These are phyloP conservation scores for Verticillium zaregamsianum DNA, from an alignment of 2,329 filamentous ascomycete genomes.

Conservation along the genomic window DNA sequence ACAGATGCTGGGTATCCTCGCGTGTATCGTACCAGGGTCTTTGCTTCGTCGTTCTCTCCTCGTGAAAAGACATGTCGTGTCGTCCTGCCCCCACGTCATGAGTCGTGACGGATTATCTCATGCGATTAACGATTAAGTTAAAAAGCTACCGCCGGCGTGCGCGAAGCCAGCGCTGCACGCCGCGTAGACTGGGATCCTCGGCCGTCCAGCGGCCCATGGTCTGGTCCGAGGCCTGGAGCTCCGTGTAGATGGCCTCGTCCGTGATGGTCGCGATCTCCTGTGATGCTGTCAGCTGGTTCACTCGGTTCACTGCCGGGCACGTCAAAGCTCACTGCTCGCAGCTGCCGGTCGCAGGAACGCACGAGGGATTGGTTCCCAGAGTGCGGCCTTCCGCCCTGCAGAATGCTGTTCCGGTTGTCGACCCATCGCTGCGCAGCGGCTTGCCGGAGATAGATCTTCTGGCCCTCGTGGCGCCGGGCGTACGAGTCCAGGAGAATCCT, in stretches of 20 bases:
- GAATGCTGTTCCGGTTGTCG: conserved; percentile 45
- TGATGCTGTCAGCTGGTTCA: not conserved
- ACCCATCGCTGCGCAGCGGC: conserved; percentile 57
- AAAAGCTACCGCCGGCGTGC: conserved; percentile 24
- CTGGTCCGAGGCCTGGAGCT: conserved; percentile 50
- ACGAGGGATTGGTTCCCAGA: conserved; percentile 44
- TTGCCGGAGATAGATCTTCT: conserved; percentile 62
- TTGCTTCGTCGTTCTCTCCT: not conserved
- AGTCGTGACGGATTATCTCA: not conserved
- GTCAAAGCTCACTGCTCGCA: conserved; percentile 46
- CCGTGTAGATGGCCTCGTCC: conserved; percentile 54
- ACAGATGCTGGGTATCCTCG: conserved; percentile 1
- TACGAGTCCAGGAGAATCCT: conserved; percentile 58
- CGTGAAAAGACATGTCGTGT: not conserved
- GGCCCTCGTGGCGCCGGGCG: conserved; percentile 57
- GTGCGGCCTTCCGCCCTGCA: conserved; percentile 47
- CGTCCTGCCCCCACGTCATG: not conserved
- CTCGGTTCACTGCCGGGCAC: not conserved
- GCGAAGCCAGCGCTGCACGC: conserved; percentile 56
- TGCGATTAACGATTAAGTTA: conserved; percentile 1
- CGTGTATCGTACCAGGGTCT: not conserved
- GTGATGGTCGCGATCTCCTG: conserved; percentile 56
- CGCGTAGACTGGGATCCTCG: conserved; percentile 56
- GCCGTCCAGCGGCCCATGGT: conserved; percentile 56
- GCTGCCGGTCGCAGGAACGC: conserved; percentile 49